These are phyloP conservation scores for Syzygium malaccense DNA, from an alignment of 441 rosid species.

Conservation along the genomic window DNA sequence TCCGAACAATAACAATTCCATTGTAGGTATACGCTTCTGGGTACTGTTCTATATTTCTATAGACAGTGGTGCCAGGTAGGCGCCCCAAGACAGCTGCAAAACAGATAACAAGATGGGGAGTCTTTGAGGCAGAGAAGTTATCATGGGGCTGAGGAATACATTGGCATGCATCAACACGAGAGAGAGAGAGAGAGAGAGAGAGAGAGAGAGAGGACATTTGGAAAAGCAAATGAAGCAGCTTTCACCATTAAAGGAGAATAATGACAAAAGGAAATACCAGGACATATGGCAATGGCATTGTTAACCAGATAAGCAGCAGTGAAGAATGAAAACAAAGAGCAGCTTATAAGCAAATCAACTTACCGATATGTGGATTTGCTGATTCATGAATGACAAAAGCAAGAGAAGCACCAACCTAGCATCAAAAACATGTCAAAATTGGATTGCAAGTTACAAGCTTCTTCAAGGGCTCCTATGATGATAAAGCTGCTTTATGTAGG, in stretches of 20 bases:
- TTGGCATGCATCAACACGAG: background rate
- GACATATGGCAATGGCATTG: background rate
- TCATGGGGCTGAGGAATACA: background rate
- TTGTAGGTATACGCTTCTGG: conserved; percentile 94
- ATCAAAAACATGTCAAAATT: conserved; percentile 13
- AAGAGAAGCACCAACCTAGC: conserved; percentile 86
- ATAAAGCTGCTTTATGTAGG: background rate
- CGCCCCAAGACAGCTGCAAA: conserved; percentile 92
- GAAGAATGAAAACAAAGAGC: background rate
- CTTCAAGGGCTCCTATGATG: background rate
- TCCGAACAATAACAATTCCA: conserved; percentile 87
- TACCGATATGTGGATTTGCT: conserved; percentile 97
- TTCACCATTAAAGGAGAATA: background rate
- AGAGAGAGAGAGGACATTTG: background rate
- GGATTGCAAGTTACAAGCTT: background rate
- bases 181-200: background rate
- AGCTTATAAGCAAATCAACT: conserved; percentile 12
- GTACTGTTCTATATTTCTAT: conserved; percentile 84
- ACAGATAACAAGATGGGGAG: conserved; percentile 1
- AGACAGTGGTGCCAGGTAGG: conserved; percentile 97
- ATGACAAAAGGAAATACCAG: background rate
- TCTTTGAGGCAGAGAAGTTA: background rate
- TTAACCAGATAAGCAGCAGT: background rate
- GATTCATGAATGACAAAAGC: conserved; percentile 98
- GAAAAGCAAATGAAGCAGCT: background rate